phyloP scores from a whole-genome alignment of 148 eudicot genomes.

The Rhododendron williamsianum region DNA sequence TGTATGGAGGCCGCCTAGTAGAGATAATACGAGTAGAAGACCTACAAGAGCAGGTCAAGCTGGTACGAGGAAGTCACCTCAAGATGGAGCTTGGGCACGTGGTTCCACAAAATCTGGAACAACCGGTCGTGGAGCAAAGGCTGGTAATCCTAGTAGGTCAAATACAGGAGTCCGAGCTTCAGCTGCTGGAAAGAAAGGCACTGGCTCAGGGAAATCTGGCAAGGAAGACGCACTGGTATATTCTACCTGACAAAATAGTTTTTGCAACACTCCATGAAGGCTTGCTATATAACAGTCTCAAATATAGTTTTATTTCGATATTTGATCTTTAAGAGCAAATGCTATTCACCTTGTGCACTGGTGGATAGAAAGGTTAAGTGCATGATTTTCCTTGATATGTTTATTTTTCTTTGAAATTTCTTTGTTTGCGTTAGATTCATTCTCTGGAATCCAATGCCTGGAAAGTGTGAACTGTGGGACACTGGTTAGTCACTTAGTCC shows the following conservation, averaged over 20 bases:
- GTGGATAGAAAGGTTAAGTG: constrained; percentile 5
- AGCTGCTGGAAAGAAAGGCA: constrained; percentile 68
- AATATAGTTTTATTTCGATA: neutral
- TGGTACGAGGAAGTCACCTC: constrained; percentile 70
- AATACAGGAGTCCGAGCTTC: constrained; percentile 67
- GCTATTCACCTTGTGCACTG: neutral
- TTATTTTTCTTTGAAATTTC: neutral
- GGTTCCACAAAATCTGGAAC: constrained; percentile 64
- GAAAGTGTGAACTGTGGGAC: neutral
- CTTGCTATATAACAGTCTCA: constrained; percentile 6
- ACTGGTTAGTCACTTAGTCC: neutral
- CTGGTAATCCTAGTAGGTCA: constrained; percentile 58
- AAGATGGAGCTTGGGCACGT: constrained; percentile 92
- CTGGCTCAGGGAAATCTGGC: constrained; percentile 55
- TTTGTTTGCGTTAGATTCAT: neutral
- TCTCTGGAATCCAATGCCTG: neutral
- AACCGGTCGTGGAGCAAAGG: constrained; percentile 67
- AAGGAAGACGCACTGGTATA: constrained; percentile 78
- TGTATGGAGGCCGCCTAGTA: constrained; percentile 99
- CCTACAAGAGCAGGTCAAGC: constrained; percentile 69
- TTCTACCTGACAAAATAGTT: constrained; percentile 7
- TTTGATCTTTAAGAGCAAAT: neutral
- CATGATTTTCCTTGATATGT: neutral
- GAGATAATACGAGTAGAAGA: constrained; percentile 64
- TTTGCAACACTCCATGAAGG: neutral